Evolutionary conservation across 1,139 yeast species (phyloP).

Genomic region (Zygoascus meyerae): DNA sequence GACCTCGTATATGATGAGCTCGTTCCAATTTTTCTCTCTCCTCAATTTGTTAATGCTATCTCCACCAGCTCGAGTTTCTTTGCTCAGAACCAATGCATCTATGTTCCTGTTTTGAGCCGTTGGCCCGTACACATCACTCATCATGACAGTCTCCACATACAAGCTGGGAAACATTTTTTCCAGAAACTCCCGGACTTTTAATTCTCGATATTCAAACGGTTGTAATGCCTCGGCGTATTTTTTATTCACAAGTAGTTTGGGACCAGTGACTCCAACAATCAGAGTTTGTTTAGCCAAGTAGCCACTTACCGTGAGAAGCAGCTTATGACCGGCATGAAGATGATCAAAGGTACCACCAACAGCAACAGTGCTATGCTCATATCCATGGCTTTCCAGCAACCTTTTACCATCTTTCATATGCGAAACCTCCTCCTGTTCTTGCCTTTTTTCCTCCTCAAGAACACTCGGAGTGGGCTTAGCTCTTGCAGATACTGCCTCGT

Average conservation of each 20-base stretch:
- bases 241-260: constrained; percentile 67
- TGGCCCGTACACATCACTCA: constrained; percentile 90
- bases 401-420: constrained; percentile 13
- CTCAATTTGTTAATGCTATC: constrained; percentile 62
- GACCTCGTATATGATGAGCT: constrained; percentile 53
- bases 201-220: constrained; percentile 47
- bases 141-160: constrained; percentile 45
- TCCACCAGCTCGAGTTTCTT: constrained; percentile 77
- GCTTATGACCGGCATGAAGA: constrained; percentile 91
- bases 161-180: constrained; percentile 42
- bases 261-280: constrained; percentile 82
- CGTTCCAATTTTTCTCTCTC: constrained; percentile 47
- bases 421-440: constrained; percentile 14
- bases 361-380: constrained; percentile 26
- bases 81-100: constrained; percentile 72
- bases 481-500: background rate
- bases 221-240: constrained; percentile 65
- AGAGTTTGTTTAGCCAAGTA: constrained; percentile 51
- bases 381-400: constrained; percentile 14
- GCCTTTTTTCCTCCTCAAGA: constrained; percentile 14
- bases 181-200: constrained; percentile 46
- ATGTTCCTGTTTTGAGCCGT: constrained; percentile 74
- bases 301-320: constrained; percentile 67
- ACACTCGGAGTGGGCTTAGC: constrained; percentile 5
- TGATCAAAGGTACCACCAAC: constrained; percentile 98